These are phyloP conservation scores for Ilex paraguariensis DNA, from an alignment of 305 asterid genomes.

Conservation along the genomic window DNA sequence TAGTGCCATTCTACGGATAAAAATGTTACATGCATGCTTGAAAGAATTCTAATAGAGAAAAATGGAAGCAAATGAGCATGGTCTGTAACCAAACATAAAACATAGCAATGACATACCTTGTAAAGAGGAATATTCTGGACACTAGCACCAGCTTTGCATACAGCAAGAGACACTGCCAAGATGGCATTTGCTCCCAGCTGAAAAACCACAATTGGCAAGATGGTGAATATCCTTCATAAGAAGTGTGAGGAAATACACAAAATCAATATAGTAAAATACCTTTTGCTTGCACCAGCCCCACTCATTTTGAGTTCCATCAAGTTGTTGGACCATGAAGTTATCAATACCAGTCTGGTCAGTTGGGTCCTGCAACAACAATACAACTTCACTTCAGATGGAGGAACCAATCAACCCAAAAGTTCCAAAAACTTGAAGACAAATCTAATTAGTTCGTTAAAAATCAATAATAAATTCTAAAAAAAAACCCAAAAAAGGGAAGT, in stretches of 20 bases:
- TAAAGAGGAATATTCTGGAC: slow-evolving; percentile 61
- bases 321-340: slow-evolving; percentile 82
- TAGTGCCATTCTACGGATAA: no score
- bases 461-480: neutral
- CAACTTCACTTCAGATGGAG: neutral
- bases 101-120: slow-evolving; percentile 42
- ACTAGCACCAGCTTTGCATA: slow-evolving; percentile 88
- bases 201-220: slow-evolving; percentile 3
- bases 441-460: no score
- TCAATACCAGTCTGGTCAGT: slow-evolving; percentile 81
- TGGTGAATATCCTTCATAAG: slow-evolving; percentile 1
- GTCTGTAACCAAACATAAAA: neutral
- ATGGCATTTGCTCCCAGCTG: slow-evolving; percentile 88
- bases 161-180: slow-evolving; percentile 48
- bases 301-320: slow-evolving; percentile 91
- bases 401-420: no score
- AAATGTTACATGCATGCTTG: no score
- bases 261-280: slow-evolving; percentile 30
- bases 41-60: no score
- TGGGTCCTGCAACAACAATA: slow-evolving; percentile 51
- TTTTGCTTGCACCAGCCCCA: slow-evolving; percentile 99
- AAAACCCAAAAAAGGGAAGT: slow-evolving; percentile 1
- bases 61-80: no score
- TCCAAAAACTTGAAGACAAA: no score
- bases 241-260: neutral